Percentiles rank a stretch among this genome's conserved stretches.
These are phyloP conservation scores for Leptographium procerum DNA, from an alignment of 2,329 filamentous ascomycete genomes.

Conservation along the genomic window DNA sequence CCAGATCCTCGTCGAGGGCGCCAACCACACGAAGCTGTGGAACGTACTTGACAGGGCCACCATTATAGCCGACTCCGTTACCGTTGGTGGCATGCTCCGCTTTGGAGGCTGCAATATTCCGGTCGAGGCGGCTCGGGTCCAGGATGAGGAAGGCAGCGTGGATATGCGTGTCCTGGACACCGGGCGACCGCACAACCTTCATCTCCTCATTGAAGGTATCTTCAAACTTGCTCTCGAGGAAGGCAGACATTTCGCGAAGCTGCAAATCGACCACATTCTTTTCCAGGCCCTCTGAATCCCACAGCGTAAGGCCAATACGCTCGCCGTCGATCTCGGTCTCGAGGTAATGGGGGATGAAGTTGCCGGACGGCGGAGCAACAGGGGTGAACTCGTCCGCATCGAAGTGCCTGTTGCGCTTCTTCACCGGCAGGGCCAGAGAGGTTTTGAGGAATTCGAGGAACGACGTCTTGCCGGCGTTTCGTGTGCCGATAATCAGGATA, in stretches of 20 bases:
- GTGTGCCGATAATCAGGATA: constrained; percentile 79
- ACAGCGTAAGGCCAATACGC: constrained; percentile 82
- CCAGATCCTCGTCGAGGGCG: constrained; percentile 75
- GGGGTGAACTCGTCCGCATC: constrained; percentile 47
- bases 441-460: constrained; percentile 93
- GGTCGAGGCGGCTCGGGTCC: constrained; percentile 75
- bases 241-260: constrained; percentile 78
- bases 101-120: constrained; percentile 62
- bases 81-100: constrained; percentile 20
- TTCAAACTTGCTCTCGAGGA: constrained; percentile 96
- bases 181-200: constrained; percentile 88
- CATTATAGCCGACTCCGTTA: constrained; percentile 35
- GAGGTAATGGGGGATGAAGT: constrained; percentile 78
- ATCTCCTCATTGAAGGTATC: constrained; percentile 96
- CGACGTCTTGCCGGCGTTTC: constrained; percentile 84
- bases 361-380: constrained; percentile 44
- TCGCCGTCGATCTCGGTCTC: constrained; percentile 93
- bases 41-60: constrained; percentile 36
- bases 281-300: constrained; percentile 93
- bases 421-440: constrained; percentile 69
- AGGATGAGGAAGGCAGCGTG: constrained; percentile 90
- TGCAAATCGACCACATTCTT: constrained; percentile 93
- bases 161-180: constrained; percentile 91
- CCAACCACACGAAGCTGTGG: constrained; percentile 40
- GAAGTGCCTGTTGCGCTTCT: constrained; percentile 52